Percentiles rank a stretch among this genome's conserved stretches.
Conservation (phyloP, 2,329 filamentous ascomycete genomes). For the Camptophora hylomeconis region DNA sequence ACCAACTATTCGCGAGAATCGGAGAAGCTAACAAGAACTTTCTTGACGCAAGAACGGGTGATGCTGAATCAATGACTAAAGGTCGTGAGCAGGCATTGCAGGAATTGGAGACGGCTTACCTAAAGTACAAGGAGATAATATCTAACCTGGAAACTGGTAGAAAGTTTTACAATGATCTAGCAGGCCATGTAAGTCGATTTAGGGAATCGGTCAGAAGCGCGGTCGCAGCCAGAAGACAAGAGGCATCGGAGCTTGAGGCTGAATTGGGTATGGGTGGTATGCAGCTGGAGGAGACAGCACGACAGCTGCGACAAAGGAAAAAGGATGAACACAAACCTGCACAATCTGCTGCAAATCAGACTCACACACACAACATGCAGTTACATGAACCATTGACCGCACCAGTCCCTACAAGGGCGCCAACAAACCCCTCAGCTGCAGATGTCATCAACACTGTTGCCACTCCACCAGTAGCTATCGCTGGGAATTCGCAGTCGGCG, state of each 20-base stretch:
- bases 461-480: slow-evolving; percentile 6
- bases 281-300: slow-evolving; percentile 33
- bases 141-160: slow-evolving; percentile 80
- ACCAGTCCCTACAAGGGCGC: slow-evolving; percentile 32
- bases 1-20: slow-evolving; percentile 54
- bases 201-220: slow-evolving; percentile 68
- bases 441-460: slow-evolving; percentile 33
- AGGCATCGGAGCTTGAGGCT: slow-evolving; percentile 68
- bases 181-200: slow-evolving; percentile 73
- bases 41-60: slow-evolving; percentile 54
- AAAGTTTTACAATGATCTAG: slow-evolving; percentile 95
- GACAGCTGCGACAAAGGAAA: slow-evolving; percentile 27
- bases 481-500: slow-evolving; percentile 19
- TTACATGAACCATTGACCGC: slow-evolving; percentile 28
- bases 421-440: slow-evolving; percentile 37
- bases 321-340: slow-evolving; percentile 16
- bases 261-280: slow-evolving; percentile 50
- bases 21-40: slow-evolving; percentile 69
- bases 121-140: slow-evolving; percentile 93
- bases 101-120: slow-evolving; percentile 76
- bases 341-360: slow-evolving; percentile 20
- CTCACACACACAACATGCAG: slow-evolving; percentile 26
- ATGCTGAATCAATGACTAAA: slow-evolving; percentile 41
- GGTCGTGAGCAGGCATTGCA: slow-evolving; percentile 82
- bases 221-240: slow-evolving; percentile 65